These are phyloP conservation scores for Penicillium aurantiogriseum DNA, from an alignment of 2,329 filamentous ascomycete species.

Conservation along the genomic window DNA sequence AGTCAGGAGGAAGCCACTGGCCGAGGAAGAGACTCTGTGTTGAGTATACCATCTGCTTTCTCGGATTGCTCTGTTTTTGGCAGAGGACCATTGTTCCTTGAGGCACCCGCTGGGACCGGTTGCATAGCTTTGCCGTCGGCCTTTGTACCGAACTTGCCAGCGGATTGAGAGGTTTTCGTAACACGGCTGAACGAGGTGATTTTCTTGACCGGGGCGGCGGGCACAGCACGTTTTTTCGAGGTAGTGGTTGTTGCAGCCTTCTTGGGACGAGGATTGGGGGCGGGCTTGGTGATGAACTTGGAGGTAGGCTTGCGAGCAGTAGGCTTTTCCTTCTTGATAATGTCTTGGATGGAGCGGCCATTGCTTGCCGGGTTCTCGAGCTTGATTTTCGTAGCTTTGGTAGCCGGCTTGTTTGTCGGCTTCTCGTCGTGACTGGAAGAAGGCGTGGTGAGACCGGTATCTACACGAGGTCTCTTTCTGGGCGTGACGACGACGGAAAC, in stretches of 20 bases:
- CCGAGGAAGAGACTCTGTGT: neutral
- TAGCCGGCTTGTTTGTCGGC: slow-evolving; percentile 23
- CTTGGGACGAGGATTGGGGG: slow-evolving; percentile 10
- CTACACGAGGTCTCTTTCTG: slow-evolving; percentile 35
- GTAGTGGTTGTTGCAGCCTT: slow-evolving; percentile 18
- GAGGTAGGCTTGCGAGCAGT: slow-evolving; percentile 5
- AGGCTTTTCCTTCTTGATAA: slow-evolving; percentile 26
- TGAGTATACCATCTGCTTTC: neutral
- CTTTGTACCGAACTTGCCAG: slow-evolving; percentile 26
- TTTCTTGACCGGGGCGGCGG: slow-evolving; percentile 1
- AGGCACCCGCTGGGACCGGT: slow-evolving; percentile 34
- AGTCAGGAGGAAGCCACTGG: slow-evolving; percentile 5
- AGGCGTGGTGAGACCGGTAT: slow-evolving; percentile 43
- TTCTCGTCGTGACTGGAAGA: slow-evolving; percentile 43
- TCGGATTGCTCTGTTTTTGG: slow-evolving; percentile 20
- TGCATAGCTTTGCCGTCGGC: slow-evolving; percentile 36
- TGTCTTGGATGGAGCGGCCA: slow-evolving; percentile 28
- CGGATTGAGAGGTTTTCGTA: slow-evolving; percentile 30
- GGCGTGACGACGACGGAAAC: slow-evolving; percentile 42
- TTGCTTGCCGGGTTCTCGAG: slow-evolving; percentile 33
- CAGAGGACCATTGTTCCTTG: slow-evolving; percentile 39
- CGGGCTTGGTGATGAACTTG: neutral
- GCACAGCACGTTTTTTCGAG: slow-evolving; percentile 14
- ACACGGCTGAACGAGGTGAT: slow-evolving; percentile 26
- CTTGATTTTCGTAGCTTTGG: neutral